Conservation (phyloP, 176 grass and related monocot genomes). For the Avena insularis region DNA sequence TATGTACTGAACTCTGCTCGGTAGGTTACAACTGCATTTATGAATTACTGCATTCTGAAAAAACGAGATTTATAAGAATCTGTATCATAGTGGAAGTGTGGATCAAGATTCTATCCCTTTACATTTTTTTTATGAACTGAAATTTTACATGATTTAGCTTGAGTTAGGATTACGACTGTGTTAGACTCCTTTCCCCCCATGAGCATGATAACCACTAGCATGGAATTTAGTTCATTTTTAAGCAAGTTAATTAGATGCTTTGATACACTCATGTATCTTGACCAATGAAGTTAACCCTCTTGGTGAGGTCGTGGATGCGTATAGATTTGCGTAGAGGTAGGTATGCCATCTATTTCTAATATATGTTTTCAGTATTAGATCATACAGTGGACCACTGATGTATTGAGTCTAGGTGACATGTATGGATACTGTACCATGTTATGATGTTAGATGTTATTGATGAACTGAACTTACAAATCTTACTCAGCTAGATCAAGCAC, state of each 20-base stretch:
- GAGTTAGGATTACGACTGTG: neutral
- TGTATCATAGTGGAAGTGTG: neutral
- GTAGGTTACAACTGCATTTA: neutral
- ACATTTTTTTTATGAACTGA: neutral
- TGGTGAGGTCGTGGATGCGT: neutral
- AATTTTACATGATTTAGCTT: slow-evolving; percentile 10
- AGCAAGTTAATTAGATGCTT: neutral
- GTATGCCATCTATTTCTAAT: slow-evolving; percentile 20
- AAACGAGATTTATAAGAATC: neutral
- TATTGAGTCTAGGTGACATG: slow-evolving; percentile 6
- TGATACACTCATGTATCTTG: neutral
- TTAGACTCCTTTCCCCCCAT: neutral
- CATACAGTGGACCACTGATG: slow-evolving; percentile 8
- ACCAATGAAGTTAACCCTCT: slow-evolving; percentile 17
- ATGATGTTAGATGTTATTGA: neutral
- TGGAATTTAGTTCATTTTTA: neutral
- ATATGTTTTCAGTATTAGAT: neutral
- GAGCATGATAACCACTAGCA: neutral
- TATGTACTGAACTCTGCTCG: neutral
- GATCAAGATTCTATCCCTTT: neutral
- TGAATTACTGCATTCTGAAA: neutral
- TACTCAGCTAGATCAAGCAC: neutral
- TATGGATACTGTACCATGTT: neutral
- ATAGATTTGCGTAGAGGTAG: slow-evolving; percentile 5
- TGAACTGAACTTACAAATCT: slow-evolving; percentile 20